Conservation (phyloP, 2,329 filamentous ascomycete species). For the Diaporthe eres region DNA sequence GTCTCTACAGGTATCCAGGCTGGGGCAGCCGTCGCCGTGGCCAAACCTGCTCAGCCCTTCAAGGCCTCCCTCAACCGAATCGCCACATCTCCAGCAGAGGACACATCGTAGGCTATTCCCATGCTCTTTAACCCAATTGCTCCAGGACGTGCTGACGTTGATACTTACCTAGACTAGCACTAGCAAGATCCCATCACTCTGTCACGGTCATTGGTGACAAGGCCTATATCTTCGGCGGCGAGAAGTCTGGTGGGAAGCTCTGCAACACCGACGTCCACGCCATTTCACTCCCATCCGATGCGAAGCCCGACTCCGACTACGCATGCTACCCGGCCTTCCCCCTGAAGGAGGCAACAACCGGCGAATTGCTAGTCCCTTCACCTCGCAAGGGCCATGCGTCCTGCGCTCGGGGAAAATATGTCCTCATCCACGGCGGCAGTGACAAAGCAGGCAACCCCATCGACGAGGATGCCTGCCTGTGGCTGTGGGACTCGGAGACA, state of each 20-base stretch:
- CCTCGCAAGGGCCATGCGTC: slow-evolving; percentile 54
- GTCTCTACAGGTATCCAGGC: slow-evolving; percentile 57
- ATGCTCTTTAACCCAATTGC: too few relatives aligned
- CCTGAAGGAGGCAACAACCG: slow-evolving; percentile 47
- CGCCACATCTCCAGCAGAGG: slow-evolving; percentile 50
- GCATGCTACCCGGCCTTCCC: slow-evolving; percentile 51
- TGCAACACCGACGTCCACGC: slow-evolving; percentile 66
- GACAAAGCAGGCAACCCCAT: slow-evolving; percentile 49
- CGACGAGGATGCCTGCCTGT: slow-evolving; percentile 52
- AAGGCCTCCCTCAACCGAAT: slow-evolving; percentile 65
- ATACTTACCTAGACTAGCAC: slow-evolving; percentile 47
- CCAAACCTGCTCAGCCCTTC: slow-evolving; percentile 66
- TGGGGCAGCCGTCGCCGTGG: slow-evolving; percentile 59
- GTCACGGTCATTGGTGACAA: slow-evolving; percentile 66
- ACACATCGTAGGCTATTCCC: slow-evolving; percentile 48
- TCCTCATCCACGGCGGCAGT: slow-evolving; percentile 55
- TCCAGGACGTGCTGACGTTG: slow-evolving; percentile 11
- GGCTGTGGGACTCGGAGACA: slow-evolving; percentile 55
- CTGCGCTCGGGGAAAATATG: slow-evolving; percentile 49
- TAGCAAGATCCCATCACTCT: slow-evolving; percentile 65
- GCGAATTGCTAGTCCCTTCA: slow-evolving; percentile 49
- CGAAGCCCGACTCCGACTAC: slow-evolving; percentile 53
- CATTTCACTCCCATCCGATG: slow-evolving; percentile 62
- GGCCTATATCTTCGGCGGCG: slow-evolving; percentile 70
- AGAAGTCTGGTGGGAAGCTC: slow-evolving; percentile 54